phyloP scores from a whole-genome alignment of 192 early-diverging fungal genomes.

The Linnemannia hyalina region DNA sequence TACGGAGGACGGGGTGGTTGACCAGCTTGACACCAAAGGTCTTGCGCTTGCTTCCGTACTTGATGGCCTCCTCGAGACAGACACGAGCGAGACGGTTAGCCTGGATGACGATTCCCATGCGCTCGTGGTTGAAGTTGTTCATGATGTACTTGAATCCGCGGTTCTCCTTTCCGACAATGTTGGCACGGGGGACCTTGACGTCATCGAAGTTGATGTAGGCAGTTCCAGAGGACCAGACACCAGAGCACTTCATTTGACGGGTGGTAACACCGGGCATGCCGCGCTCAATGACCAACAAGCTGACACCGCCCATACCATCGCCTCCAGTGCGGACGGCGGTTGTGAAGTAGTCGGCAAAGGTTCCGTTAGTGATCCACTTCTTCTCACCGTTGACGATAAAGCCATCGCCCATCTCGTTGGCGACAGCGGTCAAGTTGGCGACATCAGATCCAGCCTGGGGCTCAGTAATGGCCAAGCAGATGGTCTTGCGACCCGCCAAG shows the following conservation, averaged over 20 bases:
- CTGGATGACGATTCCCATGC: conserved; percentile 87
- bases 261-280: conserved; percentile 81
- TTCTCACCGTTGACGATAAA: conserved; percentile 90
- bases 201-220: conserved; percentile 87
- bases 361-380: conserved; percentile 90
- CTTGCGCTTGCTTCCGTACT: conserved; percentile 87
- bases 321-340: conserved; percentile 84
- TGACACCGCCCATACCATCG: conserved; percentile 83
- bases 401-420: conserved; percentile 75
- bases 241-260: conserved; percentile 86
- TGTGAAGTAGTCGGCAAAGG: conserved; percentile 88
- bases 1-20: conserved; percentile 87
- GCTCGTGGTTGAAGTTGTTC: conserved; percentile 87
- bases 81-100: conserved; percentile 90
- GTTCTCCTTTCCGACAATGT: conserved; percentile 89
- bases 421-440: conserved; percentile 76
- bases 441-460: conserved; percentile 81
- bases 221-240: conserved; percentile 87
- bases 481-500: conserved; percentile 80
- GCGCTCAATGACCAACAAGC: conserved; percentile 80
- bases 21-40: conserved; percentile 91
- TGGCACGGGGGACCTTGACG: conserved; percentile 87
- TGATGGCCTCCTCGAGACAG: conserved; percentile 85
- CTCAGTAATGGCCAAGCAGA: conserved; percentile 87
- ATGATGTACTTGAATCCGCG: conserved; percentile 87